Base-by-base conservation (phyloP, 1,139 yeast genomes). In the Debaryomycetaceae sp. region DNA sequence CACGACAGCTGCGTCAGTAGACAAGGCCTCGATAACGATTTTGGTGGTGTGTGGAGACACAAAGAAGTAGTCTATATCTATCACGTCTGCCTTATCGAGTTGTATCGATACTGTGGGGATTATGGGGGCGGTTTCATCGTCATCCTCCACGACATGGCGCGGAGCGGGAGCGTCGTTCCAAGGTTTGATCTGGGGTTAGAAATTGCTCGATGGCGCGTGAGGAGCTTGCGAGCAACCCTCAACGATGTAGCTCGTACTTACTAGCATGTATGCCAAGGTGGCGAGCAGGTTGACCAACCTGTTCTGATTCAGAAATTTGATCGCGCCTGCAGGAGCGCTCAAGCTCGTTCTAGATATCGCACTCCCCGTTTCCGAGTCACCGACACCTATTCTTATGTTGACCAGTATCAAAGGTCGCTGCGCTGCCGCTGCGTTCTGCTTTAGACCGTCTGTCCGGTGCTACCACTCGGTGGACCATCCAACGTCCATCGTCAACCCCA, bases 121-220 rank as follows among this genome's bases (percentile, higher is more conserved):
- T 23, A 25, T 18, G 7, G 28, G 23, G 3, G 25, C 10, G 3
- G 29, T 16, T 14, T 49, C 59, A 16, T 54, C 61, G 23, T 68
- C 71, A 25, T 68, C 75, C 27, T 72, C 77, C 23, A 75, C 53
- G 13, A 65, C 46, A 48, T 78, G 81, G 36, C 83, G 68, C 9
- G 81, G 75, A 17, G 67, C 57, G 29, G 67, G 74, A 23, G 53
- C 48, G 34, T 73, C 80, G 11, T 62, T 57, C 66, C 76, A 65
- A 17, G 78, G 80, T 68, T 75, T 77, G 38, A 77, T 63, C 73
- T 73, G 36, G 14, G 3, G 28, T 41, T 39, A 42, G 46, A 43
- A 41, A 18, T 18, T 27, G 28, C 28, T 16, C 4, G n/a, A n/a
- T n/a, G n/a, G n/a, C n/a, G n/a, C n/a, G n/a, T n/a, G n/a, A n/a